Evolutionary conservation across 2,329 filamentous ascomycete genomes (phyloP).

Genomic region (Penicillium sp.): DNA sequence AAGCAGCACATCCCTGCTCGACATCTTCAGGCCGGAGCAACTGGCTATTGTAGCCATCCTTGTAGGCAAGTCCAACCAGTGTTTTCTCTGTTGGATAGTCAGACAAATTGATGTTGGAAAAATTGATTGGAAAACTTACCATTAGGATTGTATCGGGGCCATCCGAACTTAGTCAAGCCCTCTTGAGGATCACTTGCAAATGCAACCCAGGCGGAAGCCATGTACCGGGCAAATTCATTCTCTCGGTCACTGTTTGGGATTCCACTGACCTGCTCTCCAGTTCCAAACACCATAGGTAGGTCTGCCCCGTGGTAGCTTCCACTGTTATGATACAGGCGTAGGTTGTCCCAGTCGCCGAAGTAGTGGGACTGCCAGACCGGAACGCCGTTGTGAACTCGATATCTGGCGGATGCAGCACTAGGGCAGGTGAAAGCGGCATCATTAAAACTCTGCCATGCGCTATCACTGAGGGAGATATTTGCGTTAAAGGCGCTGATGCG

Average conservation of each 20-base stretch:
- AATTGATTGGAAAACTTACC: slow-evolving; percentile 6
- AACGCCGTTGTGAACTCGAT: slow-evolving; percentile 35
- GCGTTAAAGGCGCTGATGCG: slow-evolving; percentile 44
- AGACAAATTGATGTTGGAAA: neutral
- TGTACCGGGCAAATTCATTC: slow-evolving; percentile 32
- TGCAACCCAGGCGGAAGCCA: slow-evolving; percentile 45
- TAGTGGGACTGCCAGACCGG: slow-evolving; percentile 50
- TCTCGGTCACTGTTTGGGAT: slow-evolving; percentile 34
- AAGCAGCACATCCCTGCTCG: slow-evolving; percentile 20
- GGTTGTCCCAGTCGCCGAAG: slow-evolving; percentile 51
- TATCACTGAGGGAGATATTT: slow-evolving; percentile 40
- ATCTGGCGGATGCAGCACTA: slow-evolving; percentile 39
- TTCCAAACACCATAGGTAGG: slow-evolving; percentile 50
- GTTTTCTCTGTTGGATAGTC: slow-evolving; percentile 15
- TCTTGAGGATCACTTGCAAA: slow-evolving; percentile 41
- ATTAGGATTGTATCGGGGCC: slow-evolving; percentile 35
- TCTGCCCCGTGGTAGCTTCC: slow-evolving; percentile 53
- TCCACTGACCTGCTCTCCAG: slow-evolving; percentile 41
- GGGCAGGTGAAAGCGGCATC: slow-evolving; percentile 51
- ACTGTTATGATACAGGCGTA: slow-evolving; percentile 45
- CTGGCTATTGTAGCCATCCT: slow-evolving; percentile 9
- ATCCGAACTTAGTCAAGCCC: slow-evolving; percentile 39
- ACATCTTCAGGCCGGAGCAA: slow-evolving; percentile 18
- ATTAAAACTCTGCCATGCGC: slow-evolving; percentile 41
- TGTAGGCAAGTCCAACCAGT: slow-evolving; percentile 26